These are phyloP conservation scores for Paecilomyces dactylethromorphus DNA, from an alignment of 2,329 filamentous ascomycete genomes.

Conservation along the genomic window DNA sequence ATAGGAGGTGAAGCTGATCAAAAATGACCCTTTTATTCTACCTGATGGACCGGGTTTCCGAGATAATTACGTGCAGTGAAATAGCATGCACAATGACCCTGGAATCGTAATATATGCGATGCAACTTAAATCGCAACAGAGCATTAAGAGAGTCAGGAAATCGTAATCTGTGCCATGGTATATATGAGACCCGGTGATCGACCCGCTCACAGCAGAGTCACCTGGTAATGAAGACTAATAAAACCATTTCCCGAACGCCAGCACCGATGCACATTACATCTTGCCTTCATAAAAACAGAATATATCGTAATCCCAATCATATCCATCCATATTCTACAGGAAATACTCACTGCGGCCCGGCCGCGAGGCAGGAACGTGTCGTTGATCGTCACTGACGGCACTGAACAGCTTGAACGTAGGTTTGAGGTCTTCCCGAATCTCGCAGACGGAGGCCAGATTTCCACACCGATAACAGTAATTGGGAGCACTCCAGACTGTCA, in stretches of 20 bases:
- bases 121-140: neutral
- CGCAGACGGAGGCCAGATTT: slow-evolving; percentile 86
- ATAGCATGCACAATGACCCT: neutral
- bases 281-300: neutral
- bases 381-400: slow-evolving; percentile 40
- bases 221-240: neutral
- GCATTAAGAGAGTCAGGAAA: neutral
- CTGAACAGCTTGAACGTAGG: slow-evolving; percentile 68
- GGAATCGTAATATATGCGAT: neutral
- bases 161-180: neutral
- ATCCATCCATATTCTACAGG: slow-evolving; percentile 25
- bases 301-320: slow-evolving; percentile 5
- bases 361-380: slow-evolving; percentile 38
- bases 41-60: neutral
- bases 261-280: slow-evolving; percentile 22
- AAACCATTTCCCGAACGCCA: slow-evolving; percentile 20
- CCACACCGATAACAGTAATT: slow-evolving; percentile 98
- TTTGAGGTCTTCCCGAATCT: slow-evolving; percentile 74
- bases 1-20: neutral
- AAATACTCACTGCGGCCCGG: slow-evolving; percentile 44
- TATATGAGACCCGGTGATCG: neutral
- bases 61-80: neutral
- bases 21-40: neutral
- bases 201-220: neutral
- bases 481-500: slow-evolving; percentile 71